Conservation (phyloP, 371 early-diverging fungal genomes). For the Mucor indicus region DNA sequence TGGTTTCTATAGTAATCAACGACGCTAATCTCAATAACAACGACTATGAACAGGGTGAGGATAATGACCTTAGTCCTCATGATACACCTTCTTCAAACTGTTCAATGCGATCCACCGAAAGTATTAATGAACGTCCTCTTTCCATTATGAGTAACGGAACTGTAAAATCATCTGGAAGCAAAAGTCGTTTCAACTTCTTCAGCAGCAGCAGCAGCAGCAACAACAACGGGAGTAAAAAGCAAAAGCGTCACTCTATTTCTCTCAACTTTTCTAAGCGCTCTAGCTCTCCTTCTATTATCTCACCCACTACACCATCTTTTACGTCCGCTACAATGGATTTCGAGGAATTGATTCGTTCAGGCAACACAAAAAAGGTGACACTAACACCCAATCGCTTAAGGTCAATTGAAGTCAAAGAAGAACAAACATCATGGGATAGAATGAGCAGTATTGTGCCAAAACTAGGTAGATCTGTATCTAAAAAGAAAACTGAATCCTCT, state of each 20-base stretch:
- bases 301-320: slow-evolving; percentile 12
- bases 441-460: no score
- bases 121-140: slow-evolving; percentile 12
- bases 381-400: slow-evolving; percentile 60
- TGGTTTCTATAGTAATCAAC: slow-evolving; percentile 12
- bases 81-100: slow-evolving; percentile 7
- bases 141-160: slow-evolving; percentile 15
- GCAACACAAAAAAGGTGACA: slow-evolving; percentile 56
- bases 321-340: slow-evolving; percentile 35
- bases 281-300: slow-evolving; percentile 3
- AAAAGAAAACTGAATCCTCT: not conserved
- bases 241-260: no score
- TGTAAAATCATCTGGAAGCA: slow-evolving; percentile 14
- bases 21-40: slow-evolving; percentile 5
- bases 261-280: slow-evolving; percentile 1
- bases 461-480: not conserved
- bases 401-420: slow-evolving; percentile 51
- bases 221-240: not conserved
- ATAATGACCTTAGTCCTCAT: slow-evolving; percentile 4
- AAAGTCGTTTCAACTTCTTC: slow-evolving; percentile 19
- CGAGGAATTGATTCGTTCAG: slow-evolving; percentile 56
- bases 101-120: slow-evolving; percentile 18
- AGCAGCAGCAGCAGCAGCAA: not conserved
- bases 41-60: slow-evolving; percentile 4
- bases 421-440: slow-evolving; percentile 3